Conservation (phyloP, 2,329 filamentous ascomycete species). For the Arthroderma sp. region DNA sequence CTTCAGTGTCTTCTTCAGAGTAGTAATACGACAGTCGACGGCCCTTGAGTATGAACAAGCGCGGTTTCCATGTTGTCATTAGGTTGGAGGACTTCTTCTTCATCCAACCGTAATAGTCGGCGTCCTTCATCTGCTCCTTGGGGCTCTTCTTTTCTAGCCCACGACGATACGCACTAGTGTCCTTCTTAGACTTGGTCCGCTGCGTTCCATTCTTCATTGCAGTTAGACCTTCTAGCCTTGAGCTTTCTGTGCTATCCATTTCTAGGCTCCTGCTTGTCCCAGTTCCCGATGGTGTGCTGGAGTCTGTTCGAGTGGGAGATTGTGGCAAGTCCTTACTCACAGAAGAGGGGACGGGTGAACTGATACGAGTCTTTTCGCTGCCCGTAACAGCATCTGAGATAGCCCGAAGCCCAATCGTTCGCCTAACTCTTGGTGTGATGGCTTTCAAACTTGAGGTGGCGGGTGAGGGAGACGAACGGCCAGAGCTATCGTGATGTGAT, state of each 20-base stretch:
- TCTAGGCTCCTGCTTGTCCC: slow-evolving; percentile 56
- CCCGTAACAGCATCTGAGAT: slow-evolving; percentile 62
- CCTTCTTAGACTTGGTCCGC: slow-evolving; percentile 66
- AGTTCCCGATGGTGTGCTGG: slow-evolving; percentile 43
- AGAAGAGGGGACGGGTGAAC: slow-evolving; percentile 32
- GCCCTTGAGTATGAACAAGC: slow-evolving; percentile 88
- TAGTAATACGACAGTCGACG: slow-evolving; percentile 93
- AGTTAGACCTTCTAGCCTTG: slow-evolving; percentile 36
- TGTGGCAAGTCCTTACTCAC: slow-evolving; percentile 43
- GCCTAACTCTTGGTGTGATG: slow-evolving; percentile 49
- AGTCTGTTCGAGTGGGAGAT: slow-evolving; percentile 65
- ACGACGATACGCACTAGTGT: slow-evolving; percentile 84
- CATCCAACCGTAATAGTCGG: slow-evolving; percentile 98
- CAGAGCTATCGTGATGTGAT: slow-evolving; percentile 38
- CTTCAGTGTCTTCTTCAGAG: slow-evolving; percentile 78
- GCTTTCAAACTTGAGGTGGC: slow-evolving; percentile 40
- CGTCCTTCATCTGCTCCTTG: slow-evolving; percentile 68
- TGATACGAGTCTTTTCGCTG: slow-evolving; percentile 40
- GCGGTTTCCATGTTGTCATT: slow-evolving; percentile 95
- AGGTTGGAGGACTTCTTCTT: slow-evolving; percentile 95
- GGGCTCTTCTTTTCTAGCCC: slow-evolving; percentile 73
- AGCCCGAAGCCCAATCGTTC: slow-evolving; percentile 60
- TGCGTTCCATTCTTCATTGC: slow-evolving; percentile 41
- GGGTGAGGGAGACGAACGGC: slow-evolving; percentile 35
- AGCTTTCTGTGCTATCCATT: slow-evolving; percentile 58